Conservation (phyloP, 2,329 filamentous ascomycete species). For the Colletotrichum sublineola region DNA sequence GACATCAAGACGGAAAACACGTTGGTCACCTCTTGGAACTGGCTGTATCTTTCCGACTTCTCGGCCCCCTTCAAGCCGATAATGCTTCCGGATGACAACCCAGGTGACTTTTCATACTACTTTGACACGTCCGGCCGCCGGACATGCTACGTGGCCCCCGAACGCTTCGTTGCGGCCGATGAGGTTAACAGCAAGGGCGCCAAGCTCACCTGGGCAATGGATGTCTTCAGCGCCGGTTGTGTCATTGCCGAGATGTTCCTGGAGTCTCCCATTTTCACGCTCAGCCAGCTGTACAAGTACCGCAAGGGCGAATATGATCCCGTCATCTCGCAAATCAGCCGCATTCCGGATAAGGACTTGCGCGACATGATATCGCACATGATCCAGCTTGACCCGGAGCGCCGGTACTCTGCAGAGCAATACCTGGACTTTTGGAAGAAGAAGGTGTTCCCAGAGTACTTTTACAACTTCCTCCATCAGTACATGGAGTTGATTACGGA, state of each 20-base stretch:
- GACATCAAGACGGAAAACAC: slow-evolving; percentile 99
- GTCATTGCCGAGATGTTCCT: slow-evolving; percentile 97
- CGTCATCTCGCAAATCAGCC: slow-evolving; percentile 81
- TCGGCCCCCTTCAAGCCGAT: slow-evolving; percentile 96
- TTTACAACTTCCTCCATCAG: slow-evolving; percentile 96
- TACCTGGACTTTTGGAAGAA: slow-evolving; percentile 90
- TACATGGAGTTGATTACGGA: slow-evolving; percentile 98
- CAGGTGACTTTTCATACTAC: slow-evolving; percentile 96
- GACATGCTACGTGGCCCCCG: slow-evolving; percentile 95
- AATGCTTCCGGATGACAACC: slow-evolving; percentile 94
- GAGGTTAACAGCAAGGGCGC: slow-evolving; percentile 72
- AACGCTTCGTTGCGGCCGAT: slow-evolving; percentile 84
- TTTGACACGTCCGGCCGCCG: slow-evolving; percentile 93
- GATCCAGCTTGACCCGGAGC: slow-evolving; percentile 94
- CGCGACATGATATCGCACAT: slow-evolving; percentile 93
- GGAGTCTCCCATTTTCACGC: slow-evolving; percentile 95
- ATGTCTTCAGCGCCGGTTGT: slow-evolving; percentile 96
- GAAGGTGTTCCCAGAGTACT: slow-evolving; percentile 95
- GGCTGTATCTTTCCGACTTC: slow-evolving; percentile 98
- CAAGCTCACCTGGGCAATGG: slow-evolving; percentile 91
- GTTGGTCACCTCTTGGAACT: slow-evolving; percentile 98
- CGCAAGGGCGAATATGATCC: slow-evolving; percentile 94
- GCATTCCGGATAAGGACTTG: slow-evolving; percentile 89
- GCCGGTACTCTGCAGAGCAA: slow-evolving; percentile 92
- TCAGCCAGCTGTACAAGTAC: slow-evolving; percentile 96